Base-by-base conservation (phyloP, 202 grass and related monocot genomes). In the Zoysia matrella region DNA sequence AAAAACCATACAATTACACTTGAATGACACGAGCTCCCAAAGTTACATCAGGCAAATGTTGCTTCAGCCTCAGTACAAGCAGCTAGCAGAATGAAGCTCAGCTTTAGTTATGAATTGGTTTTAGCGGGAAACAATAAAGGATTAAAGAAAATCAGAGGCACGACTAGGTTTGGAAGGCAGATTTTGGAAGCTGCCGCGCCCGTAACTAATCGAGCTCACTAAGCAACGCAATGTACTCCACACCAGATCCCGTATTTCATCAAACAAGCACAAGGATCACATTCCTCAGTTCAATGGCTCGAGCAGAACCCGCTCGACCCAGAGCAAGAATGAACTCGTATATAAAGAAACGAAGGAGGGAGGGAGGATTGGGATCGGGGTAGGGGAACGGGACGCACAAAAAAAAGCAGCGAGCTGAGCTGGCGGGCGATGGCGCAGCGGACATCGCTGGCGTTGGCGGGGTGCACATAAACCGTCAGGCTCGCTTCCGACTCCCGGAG, bases 381-480 rank as follows among this genome's bases (percentile, higher is more conserved):
- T 0, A 36, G 43, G 54, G 45, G 14, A 78, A 36, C 30, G 30
- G 30, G 30, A 36, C 88, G 55, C 56, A 95, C 92, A 87, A 85
- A 83, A 98, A 98, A 74, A 98, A 89, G 70, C 30, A 91, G 79
- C 58, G 87, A 48, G 85, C 85, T 91, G 77, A 95, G 90, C 87
- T 93, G 92, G 64, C 87, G 89, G 71, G 79, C 39, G 66, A 98
- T 89, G 45, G 95, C 95, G 46, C 58, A 16, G 56, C 8, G 74
- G 54, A 87, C 73, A 40, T 91, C 76, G 7, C 30, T 53, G 41
- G 86, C 77, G 58, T 84, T 90, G 51, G 88, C 88, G 12, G 92
- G 92, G 77, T 98, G 95, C 53, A 98, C 71, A 62, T 92, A 94
- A 45, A 98, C 95, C 65, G 80, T 91, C 10, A 94, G 84, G 49